These are phyloP conservation scores for Pyrenophora seminiperda DNA, from an alignment of 2,329 filamentous ascomycete species.

Conservation along the genomic window DNA sequence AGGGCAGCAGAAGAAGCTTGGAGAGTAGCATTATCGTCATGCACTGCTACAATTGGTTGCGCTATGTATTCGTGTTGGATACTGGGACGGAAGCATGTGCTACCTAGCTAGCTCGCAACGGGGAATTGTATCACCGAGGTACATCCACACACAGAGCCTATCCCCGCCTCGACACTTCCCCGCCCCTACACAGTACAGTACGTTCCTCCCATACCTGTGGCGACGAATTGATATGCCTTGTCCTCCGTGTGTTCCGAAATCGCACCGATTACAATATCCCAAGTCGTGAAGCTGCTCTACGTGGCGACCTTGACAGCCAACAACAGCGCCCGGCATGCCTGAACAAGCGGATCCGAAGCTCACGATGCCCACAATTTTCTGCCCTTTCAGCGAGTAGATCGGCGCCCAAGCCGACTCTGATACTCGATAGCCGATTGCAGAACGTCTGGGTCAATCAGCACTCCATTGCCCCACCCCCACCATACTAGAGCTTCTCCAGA, in stretches of 20 bases:
- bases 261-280: slow-evolving; percentile 6
- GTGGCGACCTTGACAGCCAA: slow-evolving; percentile 32
- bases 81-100: slow-evolving; percentile 17
- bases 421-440: slow-evolving; percentile 24
- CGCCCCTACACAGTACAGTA: no score
- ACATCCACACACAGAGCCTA: slow-evolving; percentile 13
- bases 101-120: slow-evolving; percentile 9
- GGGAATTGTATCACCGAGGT: slow-evolving; percentile 23
- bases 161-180: background rate
- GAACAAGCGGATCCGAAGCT: slow-evolving; percentile 39
- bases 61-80: slow-evolving; percentile 8
- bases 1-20: slow-evolving; percentile 43
- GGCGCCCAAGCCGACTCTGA: slow-evolving; percentile 24
- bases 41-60: slow-evolving; percentile 3
- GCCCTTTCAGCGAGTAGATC: slow-evolving; percentile 25
- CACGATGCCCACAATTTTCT: slow-evolving; percentile 40
- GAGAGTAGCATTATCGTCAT: slow-evolving; percentile 45
- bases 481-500: slow-evolving; percentile 32
- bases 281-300: slow-evolving; percentile 19
- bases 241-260: slow-evolving; percentile 14
- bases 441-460: slow-evolving; percentile 29
- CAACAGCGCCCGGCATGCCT: slow-evolving; percentile 29
- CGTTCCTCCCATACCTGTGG: background rate
- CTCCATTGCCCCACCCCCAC: slow-evolving; percentile 42
- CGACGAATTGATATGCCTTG: slow-evolving; percentile 1